phyloP scores from a whole-genome alignment of 371 early-diverging fungal genomes.

The Encephalitozoon romaleae region DNA sequence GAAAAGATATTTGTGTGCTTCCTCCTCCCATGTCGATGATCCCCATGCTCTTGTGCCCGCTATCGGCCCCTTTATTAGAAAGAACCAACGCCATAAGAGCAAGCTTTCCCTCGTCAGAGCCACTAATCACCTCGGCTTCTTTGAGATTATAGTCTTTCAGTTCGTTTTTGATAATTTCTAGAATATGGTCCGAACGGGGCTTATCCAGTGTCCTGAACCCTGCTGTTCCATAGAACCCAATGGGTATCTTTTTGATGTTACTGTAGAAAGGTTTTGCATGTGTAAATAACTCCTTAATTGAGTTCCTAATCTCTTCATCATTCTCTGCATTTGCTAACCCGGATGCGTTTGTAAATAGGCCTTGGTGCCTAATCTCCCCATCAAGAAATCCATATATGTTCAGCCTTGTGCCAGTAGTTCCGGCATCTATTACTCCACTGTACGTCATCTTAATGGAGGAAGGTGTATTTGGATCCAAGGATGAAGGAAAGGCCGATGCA shows the following conservation, averaged over 20 bases:
- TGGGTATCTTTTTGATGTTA: constrained; percentile 41
- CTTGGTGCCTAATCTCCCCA: constrained; percentile 18
- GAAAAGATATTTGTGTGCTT: constrained; percentile 49
- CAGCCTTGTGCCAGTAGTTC: constrained; percentile 57
- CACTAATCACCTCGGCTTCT: constrained; percentile 47
- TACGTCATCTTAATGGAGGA: background rate
- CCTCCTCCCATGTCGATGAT: constrained; percentile 59
- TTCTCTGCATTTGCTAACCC: background rate
- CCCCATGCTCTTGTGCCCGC: constrained; percentile 10
- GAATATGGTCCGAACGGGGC: background rate
- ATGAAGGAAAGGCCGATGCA: background rate
- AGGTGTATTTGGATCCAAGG: background rate
- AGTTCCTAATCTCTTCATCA: background rate
- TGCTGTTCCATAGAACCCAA: constrained; percentile 57
- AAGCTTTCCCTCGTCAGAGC: constrained; percentile 48
- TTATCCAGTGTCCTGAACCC: constrained; percentile 46
- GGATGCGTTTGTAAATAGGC: background rate
- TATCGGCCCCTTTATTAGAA: constrained; percentile 55
- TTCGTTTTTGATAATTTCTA: constrained; percentile 24
- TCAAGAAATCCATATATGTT: constrained; percentile 51
- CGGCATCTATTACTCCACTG: constrained; percentile 52
- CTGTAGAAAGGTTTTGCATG: background rate
- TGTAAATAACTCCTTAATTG: background rate
- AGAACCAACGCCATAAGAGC: constrained; percentile 33
- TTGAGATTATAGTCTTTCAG: constrained; percentile 38